phyloP scores from a whole-genome alignment of 176 grass and related monocot species.

The Musa beccarii region DNA sequence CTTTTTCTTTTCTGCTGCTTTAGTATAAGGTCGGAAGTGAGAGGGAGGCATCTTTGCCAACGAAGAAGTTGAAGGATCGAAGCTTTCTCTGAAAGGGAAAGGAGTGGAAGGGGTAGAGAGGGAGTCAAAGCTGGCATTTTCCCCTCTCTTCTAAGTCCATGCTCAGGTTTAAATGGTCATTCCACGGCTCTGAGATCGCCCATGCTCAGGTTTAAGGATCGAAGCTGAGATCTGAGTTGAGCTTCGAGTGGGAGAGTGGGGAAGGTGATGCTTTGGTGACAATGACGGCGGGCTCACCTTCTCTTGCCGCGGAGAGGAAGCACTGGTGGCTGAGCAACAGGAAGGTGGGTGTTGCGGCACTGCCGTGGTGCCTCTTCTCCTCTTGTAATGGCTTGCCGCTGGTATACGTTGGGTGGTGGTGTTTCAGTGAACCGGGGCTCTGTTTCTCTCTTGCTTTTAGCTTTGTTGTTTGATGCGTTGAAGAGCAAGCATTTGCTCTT shows the following conservation, averaged over 20 bases:
- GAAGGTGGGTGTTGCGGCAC: slow-evolving; percentile 38
- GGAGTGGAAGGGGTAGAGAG: slow-evolving; percentile 9
- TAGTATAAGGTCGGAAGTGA: neutral
- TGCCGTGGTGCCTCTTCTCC: neutral
- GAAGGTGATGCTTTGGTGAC: slow-evolving; percentile 36
- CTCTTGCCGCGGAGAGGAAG: slow-evolving; percentile 80
- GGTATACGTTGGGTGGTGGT: neutral
- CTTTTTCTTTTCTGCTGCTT: neutral
- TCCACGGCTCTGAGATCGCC: neutral
- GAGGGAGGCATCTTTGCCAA: slow-evolving; percentile 78
- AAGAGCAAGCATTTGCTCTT: too few relatives aligned
- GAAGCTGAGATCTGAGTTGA: neutral
- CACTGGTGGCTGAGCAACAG: slow-evolving; percentile 80
- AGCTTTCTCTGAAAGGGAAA: slow-evolving; percentile 83
- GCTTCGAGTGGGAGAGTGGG: neutral
- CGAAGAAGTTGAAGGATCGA: slow-evolving; percentile 67
- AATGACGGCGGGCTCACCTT: slow-evolving; percentile 62
- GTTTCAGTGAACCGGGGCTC: neutral
- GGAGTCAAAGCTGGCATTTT: slow-evolving; percentile 69
- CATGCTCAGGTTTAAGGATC: too few relatives aligned
- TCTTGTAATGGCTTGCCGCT: neutral
- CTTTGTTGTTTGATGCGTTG: too few relatives aligned
- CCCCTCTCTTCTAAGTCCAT: slow-evolving; percentile 1
- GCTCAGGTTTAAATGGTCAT: neutral
- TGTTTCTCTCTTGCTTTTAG: neutral